Base-by-base conservation (phyloP, 2,329 filamentous ascomycete species). In the Fusarium succisae region DNA sequence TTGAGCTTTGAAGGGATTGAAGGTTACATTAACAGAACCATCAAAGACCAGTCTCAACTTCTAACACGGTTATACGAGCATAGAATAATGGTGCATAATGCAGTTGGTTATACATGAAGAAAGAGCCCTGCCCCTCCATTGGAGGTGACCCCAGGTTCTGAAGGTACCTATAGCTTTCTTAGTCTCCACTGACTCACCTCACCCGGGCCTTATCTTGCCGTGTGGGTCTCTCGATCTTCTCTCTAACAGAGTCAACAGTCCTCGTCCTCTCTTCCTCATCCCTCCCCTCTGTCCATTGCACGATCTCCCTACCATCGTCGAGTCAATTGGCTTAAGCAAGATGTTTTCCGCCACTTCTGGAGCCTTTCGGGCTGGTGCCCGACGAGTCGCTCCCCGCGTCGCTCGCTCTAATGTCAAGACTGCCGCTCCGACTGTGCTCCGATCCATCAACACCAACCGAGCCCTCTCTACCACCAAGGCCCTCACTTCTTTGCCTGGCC, bases 281-380 rank as follows among this genome's bases (percentile, higher is more conserved):
- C 22, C 51, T 66, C 63, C 38, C 57, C 74, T 58, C 57, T 64
- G 24, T 51, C 41, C 28, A 62, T 56, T 55, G 54, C 41, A 47
- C 60, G 68, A 70, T 50, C 56, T 54, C 66, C 56, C 48, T 37
- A 51, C 56, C 60, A 39, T 48, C 53, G 53, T 57, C 57, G 58
- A 73, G 57, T 72, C 79, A 77, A 77, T 77, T 80, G 72, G 67
- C 57, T 59, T 44, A 68, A 66, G 39, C 63, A 74, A 74, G 79
- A 87, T 87, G 85, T 79, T 86, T 66, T 84, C 85, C 72, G 81
- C 83, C 59, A 80, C 82, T 67, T 81, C 83, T 73, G 82, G 82
- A 70, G 81, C 82, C 76, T 74, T 87, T 67, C 80, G 85, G 81
- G 84, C 84, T 61, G 84, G 84, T 65, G 82, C 83, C 74, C 83